Evolutionary conservation across 768 basidiomycete species (phyloP), one percentile per base, ranked within the genome.

Genomic region (Mycena leptocephala): DNA sequence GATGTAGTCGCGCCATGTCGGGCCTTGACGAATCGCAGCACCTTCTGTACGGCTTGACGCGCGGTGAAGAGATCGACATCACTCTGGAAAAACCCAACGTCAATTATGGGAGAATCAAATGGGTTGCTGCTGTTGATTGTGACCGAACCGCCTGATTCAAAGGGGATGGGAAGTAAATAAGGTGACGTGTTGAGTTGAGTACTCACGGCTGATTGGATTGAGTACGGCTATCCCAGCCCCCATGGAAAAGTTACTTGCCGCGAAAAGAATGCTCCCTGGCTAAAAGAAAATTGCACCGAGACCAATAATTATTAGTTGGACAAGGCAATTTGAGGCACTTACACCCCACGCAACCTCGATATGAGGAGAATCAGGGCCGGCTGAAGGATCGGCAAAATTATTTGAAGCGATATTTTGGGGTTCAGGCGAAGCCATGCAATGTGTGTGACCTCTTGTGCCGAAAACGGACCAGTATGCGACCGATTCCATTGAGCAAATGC

Each of bases 311-410:
- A 61, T 22, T 13, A 24, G 33, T 61, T n/a, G 16, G 62, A 43
- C 32, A 39, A 28, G 30, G 26, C 14, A 20, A 13, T 2, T 26
- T 56, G 51, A 20, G 20, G 9, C n/a, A 41, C 82, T 33, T 33
- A 82, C 87, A 39, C 62, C 69, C 32, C 86, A 80, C 2, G 84
- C 72, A 4, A 85, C 66, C 66, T 88, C 87, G 46, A 80, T 80
- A 74, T 88, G 87, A 9, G 86, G 76, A 0, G 85, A 70, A 24
- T 79, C 79, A 13, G 83, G 82, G 1, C 88, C 88, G 30, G 86
- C 75, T 6, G 86, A 76, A 32, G 87, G 87, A 77, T 88, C 87
- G 2, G 78, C 74, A 32, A 80, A 79, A 26, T 75, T 79, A 22
- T 83, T 64, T 56, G 84, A 82, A 48, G 86, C 78, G 6, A 83